Base-by-base conservation (phyloP, 2,329 filamentous ascomycete species). In the Thelonectria discophora region DNA sequence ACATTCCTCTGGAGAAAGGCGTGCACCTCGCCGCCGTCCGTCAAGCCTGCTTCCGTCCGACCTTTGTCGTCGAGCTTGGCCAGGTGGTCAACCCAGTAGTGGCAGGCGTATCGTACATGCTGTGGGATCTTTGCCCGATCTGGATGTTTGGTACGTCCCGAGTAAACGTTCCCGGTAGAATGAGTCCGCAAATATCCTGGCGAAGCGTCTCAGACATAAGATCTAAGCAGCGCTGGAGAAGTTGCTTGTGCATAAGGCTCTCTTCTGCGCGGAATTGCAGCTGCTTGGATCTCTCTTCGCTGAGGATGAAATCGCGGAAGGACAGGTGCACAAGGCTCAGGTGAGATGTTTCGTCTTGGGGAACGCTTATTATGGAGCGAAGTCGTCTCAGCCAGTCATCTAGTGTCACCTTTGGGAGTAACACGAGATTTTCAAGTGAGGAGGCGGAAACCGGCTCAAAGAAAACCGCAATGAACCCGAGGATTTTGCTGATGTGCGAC, bases 11-110 rank as follows among this genome's bases (percentile, higher is more conserved):
- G 20, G 1, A 65, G 49, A 13, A 63, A 60, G 3, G 5, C 2
- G 32, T 65, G 49, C 7, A 63, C 37, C 3, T 18, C 1, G 5
- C 63, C 56, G 7, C 6, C n/a, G n/a, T 65, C 63, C 1, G 10
- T 9, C 1, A 65, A 12, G 1, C 43, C 50, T 15, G 10, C 15
- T 7, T 58, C 21, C 7, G 15, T 37, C 5, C 34, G 34, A 37
- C 12, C 15, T 37, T 8, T 9, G 12, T 27, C 6, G 3, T 54
- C 45, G 1, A 58, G 27, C 9, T 24, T 32, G 0, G 24, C 18
- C 1, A 63, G 27, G 39, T 65, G 63, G 9, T 61, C 18, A 13
- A 54, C 54, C 63, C 60, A 64, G 12, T 60, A 65, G 0, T 18
- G 37, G 12, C 54, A 61, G 1, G 43, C 39, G 20, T 64, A 65